These are phyloP conservation scores for Pleochaeta shiraiana DNA, from an alignment of 2,329 filamentous ascomycete genomes.

Conservation along the genomic window DNA sequence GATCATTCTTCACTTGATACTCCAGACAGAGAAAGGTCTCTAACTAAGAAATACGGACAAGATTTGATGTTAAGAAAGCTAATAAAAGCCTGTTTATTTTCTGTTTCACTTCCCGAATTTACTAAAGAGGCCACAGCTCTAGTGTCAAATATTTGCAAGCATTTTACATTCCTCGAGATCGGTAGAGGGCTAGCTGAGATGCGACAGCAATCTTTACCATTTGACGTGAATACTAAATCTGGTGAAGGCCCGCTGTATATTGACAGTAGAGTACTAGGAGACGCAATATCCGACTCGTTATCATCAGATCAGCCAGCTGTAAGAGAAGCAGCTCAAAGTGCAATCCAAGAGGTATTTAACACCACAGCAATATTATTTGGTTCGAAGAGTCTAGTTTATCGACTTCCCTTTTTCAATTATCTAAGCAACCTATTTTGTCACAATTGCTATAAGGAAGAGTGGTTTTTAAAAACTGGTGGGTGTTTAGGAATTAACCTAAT, in stretches of 20 bases:
- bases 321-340: constrained; percentile 60
- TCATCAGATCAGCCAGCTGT: constrained; percentile 66
- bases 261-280: constrained; percentile 68
- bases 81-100: constrained; percentile 72
- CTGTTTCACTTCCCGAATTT: constrained; percentile 62
- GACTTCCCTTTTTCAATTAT: constrained; percentile 66
- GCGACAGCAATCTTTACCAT: constrained; percentile 55
- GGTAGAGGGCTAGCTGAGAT: constrained; percentile 63
- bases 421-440: constrained; percentile 75
- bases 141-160: constrained; percentile 60
- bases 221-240: constrained; percentile 47
- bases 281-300: constrained; percentile 76
- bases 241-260: constrained; percentile 77
- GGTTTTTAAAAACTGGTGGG: constrained; percentile 94
- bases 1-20: constrained; percentile 49
- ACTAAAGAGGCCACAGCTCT: constrained; percentile 55
- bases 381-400: constrained; percentile 44
- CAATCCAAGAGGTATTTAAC: constrained; percentile 58
- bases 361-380: constrained; percentile 63
- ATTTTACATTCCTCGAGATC: constrained; percentile 79
- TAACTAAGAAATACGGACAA: constrained; percentile 68
- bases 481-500: constrained; percentile 77
- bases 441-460: constrained; percentile 92
- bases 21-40: constrained; percentile 61
- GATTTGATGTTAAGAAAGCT: constrained; percentile 67